Percentiles rank a stretch among this genome's conserved stretches.
These are phyloP conservation scores for Nicotiana sylvestris DNA, from an alignment of 257 asterid species.

Conservation along the genomic window DNA sequence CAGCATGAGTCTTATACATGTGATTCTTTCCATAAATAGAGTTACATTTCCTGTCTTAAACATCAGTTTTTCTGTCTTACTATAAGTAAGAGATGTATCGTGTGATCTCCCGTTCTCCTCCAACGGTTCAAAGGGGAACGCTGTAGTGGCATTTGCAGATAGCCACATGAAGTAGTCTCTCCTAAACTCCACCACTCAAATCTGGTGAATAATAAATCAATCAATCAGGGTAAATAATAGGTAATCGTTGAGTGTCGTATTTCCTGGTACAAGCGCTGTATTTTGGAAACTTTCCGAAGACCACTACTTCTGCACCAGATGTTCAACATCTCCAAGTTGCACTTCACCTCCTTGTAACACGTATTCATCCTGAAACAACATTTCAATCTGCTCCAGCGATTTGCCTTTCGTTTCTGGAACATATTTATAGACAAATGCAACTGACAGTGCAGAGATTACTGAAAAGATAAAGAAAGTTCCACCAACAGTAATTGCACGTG, in stretches of 20 bases:
- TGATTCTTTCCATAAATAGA: neutral
- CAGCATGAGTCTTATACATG: neutral
- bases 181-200: neutral
- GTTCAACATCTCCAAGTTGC: constrained; percentile 70
- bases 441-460: constrained; percentile 48
- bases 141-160: neutral
- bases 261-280: too few species aligned
- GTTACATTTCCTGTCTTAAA: neutral
- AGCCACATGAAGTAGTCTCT: neutral
- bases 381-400: constrained; percentile 80
- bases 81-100: neutral
- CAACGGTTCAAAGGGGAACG: neutral
- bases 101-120: neutral
- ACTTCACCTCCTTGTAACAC: constrained; percentile 42
- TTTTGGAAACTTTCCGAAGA: neutral
- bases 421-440: constrained; percentile 51
- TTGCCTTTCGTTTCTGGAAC: constrained; percentile 94
- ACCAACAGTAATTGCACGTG: constrained; percentile 54
- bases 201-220: neutral
- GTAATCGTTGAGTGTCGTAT: neutral
- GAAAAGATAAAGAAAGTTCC: constrained; percentile 71
- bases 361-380: constrained; percentile 54
- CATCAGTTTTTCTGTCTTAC: neutral
- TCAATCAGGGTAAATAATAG: neutral
- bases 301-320: constrained; percentile 48